A percentile compares a stretch with the other conserved stretches of the same genome.
These are phyloP conservation scores for Paracoccidioides lutzii DNA, from an alignment of 2,329 filamentous ascomycete genomes.

Conservation along the genomic window DNA sequence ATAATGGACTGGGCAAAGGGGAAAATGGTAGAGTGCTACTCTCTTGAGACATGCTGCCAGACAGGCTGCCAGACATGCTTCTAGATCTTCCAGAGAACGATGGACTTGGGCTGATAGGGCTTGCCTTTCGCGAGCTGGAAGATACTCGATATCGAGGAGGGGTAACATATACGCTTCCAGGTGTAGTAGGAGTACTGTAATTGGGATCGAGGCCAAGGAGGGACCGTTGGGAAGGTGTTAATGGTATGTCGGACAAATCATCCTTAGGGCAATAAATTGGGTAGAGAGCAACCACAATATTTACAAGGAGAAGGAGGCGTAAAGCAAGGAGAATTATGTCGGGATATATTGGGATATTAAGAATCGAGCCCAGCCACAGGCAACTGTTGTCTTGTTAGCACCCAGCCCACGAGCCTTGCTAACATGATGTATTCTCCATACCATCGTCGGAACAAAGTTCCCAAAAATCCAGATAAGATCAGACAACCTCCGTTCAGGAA, in stretches of 20 bases:
- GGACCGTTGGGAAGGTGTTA: conserved; percentile 77
- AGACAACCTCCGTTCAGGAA: conserved; percentile 52
- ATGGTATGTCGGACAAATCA: conserved; percentile 72
- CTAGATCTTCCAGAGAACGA: conserved; percentile 19
- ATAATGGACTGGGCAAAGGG: conserved; percentile 43
- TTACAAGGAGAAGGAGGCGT: conserved; percentile 52
- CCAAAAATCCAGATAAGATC: conserved; percentile 35
- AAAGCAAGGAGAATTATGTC: conserved; percentile 41
- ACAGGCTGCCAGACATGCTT: conserved; percentile 21
- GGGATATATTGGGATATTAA: conserved; percentile 27
- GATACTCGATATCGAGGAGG: conserved; percentile 78
- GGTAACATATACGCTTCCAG: conserved; percentile 63
- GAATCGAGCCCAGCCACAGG: conserved; percentile 23
- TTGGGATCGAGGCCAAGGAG: conserved; percentile 68
- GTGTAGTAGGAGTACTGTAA: conserved; percentile 49
- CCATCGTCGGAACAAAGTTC: conserved; percentile 27
- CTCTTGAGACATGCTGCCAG: conserved; percentile 20
- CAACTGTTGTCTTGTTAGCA: conserved; percentile 19
- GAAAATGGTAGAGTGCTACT: conserved; percentile 39
- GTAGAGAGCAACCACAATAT: conserved; percentile 56
- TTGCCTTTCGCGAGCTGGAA: conserved; percentile 40
- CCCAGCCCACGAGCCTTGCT: background rate
- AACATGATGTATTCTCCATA: conserved; percentile 10
- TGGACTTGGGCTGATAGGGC: conserved; percentile 25
- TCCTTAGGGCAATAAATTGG: conserved; percentile 64